Evolutionary conservation across 139 green algal genomes (phyloP).

Genomic region (Chlorella sp.): DNA sequence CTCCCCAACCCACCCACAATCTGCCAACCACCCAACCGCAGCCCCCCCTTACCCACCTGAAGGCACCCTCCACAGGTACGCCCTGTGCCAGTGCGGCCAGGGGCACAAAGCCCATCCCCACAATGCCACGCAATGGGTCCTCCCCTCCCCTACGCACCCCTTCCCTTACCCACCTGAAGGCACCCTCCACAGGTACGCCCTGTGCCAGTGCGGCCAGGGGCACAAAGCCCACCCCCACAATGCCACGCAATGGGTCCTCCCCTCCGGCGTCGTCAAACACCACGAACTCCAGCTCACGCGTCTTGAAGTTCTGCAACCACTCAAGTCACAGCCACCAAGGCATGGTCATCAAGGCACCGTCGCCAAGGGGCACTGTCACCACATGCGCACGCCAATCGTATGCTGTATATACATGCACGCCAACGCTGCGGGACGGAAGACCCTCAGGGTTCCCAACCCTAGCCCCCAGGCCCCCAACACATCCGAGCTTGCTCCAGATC

Average conservation of each 20-base stretch:
- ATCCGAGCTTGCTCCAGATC: no score
- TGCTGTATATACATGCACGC: not conserved
- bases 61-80: constrained; percentile 35
- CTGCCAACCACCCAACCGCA: no score
- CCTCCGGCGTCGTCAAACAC: constrained; percentile 36
- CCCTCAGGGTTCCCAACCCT: no score
- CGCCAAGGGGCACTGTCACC: not conserved
- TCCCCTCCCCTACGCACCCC: no score
- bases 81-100: constrained; percentile 18
- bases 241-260: constrained; percentile 28
- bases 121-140: constrained; percentile 27
- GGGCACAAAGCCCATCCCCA: constrained; percentile 30
- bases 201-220: constrained; percentile 19
- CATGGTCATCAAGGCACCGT: no score
- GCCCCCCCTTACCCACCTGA: no score
- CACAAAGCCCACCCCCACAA: constrained; percentile 30
- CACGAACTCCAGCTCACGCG: constrained; percentile 17
- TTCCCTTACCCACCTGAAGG: no score
- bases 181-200: constrained; percentile 35
- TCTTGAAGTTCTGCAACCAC: constrained; percentile 11
- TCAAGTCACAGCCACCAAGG: no score
- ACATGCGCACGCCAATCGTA: not conserved
- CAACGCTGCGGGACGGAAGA: no score
- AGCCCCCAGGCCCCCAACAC: no score
- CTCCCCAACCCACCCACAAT: no score